Evolutionary conservation across 2,329 filamentous ascomycete genomes (phyloP), one percentile per base, ranked within the genome.

Genomic region (Aspergillus intermedius): DNA sequence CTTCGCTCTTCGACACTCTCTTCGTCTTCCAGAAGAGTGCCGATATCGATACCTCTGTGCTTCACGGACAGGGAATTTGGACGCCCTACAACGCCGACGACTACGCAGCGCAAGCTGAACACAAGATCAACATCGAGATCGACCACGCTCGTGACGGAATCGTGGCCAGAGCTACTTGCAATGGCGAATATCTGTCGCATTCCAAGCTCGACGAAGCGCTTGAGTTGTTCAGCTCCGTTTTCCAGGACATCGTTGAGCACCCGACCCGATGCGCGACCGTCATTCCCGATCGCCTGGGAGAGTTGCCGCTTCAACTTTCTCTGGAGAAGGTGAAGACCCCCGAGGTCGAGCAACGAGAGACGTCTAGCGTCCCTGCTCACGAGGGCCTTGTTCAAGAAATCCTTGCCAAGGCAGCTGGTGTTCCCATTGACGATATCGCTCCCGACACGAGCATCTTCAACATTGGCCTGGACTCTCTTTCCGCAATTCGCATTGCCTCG

Each of bases 21-120:
- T 79, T 80, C 49, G 75, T 78, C 2, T 80, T 77, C 52, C 75
- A 79, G 56, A 72, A 67, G 48, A 62, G 54, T 17, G 56, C 56
- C 0, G 55, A 56, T 21, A 42, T 57, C 5, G 42, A 46, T 1
- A 49, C 48, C 3, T 46, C 49, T 21, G 35, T 48, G 2, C 37
- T 56, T 3, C 47, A 53, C 17, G 43, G 53, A 4, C 59, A 59
- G 35, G 19, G 59, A 25, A 59, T 63, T 13, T 62, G 60, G 61
- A 53, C 46, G 10, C 46, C 54, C 12, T 57, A 51, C 51, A 52
- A 60, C n/a, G 45, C 50, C 3, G 51, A 60, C 8, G 52, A 51
- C 12, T 61, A 48, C 37, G 53, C 49, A 4, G 57, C 56, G 1
- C 47, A 57, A 15, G 60, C 62, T 2, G 63, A 66, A 42, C 61